phyloP scores from a whole-genome alignment of 257 asterid genomes.

The Solanum tarijense region DNA sequence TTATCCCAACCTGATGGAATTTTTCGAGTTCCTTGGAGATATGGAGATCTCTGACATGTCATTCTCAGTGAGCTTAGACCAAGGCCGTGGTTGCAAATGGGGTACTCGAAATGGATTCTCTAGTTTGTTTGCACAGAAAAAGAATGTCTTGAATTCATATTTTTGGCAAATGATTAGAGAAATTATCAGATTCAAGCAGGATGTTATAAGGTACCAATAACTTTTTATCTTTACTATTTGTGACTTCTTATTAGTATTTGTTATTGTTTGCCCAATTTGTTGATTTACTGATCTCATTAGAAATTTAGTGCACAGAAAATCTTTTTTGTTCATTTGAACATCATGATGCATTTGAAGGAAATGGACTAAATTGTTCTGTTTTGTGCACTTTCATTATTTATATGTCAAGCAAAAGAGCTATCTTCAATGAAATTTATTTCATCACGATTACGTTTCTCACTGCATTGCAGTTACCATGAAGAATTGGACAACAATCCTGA shows the following conservation, averaged over 20 bases:
- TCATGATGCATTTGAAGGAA: not conserved
- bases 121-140: not conserved
- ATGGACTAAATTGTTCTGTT: no score
- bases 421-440: not conserved
- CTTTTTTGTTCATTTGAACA: no score
- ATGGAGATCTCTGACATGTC: not conserved
- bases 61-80: not conserved
- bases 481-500: not conserved
- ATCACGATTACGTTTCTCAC: not conserved
- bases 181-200: not conserved
- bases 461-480: not conserved
- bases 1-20: not conserved
- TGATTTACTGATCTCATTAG: not conserved
- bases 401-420: not conserved
- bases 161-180: not conserved
- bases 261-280: no score
- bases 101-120: not conserved
- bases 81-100: not conserved
- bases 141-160: not conserved
- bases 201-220: not conserved
- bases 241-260: not conserved
- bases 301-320: no score
- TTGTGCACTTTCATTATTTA: no score
- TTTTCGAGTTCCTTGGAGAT: not conserved
- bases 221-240: not conserved